phyloP scores from a whole-genome alignment of 768 basidiomycete species.

The Suillus subluteus region DNA sequence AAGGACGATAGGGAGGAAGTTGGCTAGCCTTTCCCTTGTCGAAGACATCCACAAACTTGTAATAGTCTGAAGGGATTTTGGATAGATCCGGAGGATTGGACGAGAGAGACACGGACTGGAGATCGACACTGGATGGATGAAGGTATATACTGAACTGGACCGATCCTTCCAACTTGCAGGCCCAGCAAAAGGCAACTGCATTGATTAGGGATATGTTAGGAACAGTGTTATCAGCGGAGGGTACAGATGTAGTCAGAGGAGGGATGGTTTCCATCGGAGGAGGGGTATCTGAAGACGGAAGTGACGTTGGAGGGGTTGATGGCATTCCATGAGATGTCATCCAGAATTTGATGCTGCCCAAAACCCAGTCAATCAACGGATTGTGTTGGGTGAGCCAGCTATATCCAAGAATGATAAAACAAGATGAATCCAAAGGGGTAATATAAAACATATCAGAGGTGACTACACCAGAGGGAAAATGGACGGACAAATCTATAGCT shows the following conservation, averaged over 20 bases:
- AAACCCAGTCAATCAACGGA: neutral
- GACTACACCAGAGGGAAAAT: neutral
- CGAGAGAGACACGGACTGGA: too few species aligned
- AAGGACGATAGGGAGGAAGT: too few species aligned
- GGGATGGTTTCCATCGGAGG: neutral
- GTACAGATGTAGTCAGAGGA: neutral
- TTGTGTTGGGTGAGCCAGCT: slow-evolving; percentile 11
- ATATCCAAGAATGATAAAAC: slow-evolving; percentile 10
- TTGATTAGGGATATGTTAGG: neutral
- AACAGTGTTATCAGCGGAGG: neutral
- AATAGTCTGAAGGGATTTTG: too few species aligned
- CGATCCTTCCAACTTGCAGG: neutral
- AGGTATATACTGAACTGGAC: neutral
- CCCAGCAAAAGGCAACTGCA: neutral
- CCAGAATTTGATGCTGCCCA: neutral
- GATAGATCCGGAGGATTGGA: accelerated
- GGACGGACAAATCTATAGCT: slow-evolving; percentile 1
- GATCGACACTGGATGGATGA: too few species aligned
- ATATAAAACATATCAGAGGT: slow-evolving; percentile 6
- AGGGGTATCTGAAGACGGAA: too few species aligned
- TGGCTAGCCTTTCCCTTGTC: too few species aligned
- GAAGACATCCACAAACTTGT: too few species aligned
- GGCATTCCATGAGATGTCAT: neutral
- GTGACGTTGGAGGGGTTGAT: neutral
- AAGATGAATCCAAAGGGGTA: slow-evolving; percentile 11